phyloP scores from a whole-genome alignment of 257 asterid genomes.

The Ballota nigra region DNA sequence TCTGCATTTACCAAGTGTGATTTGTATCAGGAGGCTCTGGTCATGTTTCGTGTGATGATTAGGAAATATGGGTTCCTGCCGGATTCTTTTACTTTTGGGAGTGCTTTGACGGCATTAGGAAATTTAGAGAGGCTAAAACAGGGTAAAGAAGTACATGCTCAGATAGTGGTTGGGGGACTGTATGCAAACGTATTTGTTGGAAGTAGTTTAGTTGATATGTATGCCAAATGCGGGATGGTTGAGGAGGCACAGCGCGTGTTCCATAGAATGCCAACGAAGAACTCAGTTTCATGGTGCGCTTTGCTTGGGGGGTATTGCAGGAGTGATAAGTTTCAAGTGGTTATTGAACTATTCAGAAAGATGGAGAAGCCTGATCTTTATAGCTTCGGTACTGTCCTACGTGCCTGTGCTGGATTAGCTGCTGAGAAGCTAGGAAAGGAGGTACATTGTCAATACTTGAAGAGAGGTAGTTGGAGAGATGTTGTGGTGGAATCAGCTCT shows the following conservation, averaged over 20 bases:
- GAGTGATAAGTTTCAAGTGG: slow-evolving; percentile 53
- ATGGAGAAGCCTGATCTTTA: slow-evolving; percentile 22
- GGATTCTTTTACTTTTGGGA: slow-evolving; percentile 56
- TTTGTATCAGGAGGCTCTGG: slow-evolving; percentile 55
- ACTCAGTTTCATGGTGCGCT: slow-evolving; percentile 83
- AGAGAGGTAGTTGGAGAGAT: slow-evolving; percentile 77
- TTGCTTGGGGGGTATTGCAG: slow-evolving; percentile 86
- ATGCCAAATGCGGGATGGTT: slow-evolving; percentile 28
- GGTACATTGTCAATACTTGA: slow-evolving; percentile 85
- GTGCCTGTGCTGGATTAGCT: slow-evolving; percentile 56
- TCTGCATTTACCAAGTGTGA: slow-evolving; percentile 77
- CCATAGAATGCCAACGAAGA: slow-evolving; percentile 63
- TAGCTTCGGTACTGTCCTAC: slow-evolving; percentile 21
- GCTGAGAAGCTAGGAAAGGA: slow-evolving; percentile 73
- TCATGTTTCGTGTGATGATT: slow-evolving; percentile 47
- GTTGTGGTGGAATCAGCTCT: slow-evolving; percentile 90
- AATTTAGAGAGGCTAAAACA: slow-evolving; percentile 68
- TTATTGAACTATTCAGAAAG: slow-evolving; percentile 28
- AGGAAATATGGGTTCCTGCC: slow-evolving; percentile 32
- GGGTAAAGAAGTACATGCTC: slow-evolving; percentile 53
- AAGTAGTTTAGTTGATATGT: slow-evolving; percentile 22
- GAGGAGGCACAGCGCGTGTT: slow-evolving; percentile 60
- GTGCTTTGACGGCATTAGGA: slow-evolving; percentile 71
- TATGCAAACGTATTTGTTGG: slow-evolving; percentile 14
- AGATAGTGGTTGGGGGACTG: slow-evolving; percentile 3